Conservation (phyloP, 768 basidiomycete genomes). For the Cubamyces sp. region DNA sequence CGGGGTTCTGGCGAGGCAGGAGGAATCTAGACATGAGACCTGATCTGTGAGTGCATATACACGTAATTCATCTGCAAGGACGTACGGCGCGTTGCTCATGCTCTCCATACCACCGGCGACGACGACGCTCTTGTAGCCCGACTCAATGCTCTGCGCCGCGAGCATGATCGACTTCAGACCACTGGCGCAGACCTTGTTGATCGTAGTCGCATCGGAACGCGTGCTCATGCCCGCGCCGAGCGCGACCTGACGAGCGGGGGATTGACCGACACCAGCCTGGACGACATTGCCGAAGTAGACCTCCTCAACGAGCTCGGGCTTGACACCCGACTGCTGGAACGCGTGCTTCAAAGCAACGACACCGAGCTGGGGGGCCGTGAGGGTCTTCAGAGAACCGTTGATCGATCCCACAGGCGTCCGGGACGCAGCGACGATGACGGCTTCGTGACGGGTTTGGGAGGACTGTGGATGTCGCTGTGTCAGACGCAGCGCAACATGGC, state of each 20-base stretch:
- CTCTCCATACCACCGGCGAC: conserved; percentile 99
- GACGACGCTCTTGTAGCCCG: conserved; percentile 84
- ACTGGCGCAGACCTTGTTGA: conserved; percentile 99
- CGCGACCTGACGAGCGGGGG: conserved; percentile 98
- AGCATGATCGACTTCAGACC: conserved; percentile 96
- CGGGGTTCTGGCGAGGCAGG: conserved; percentile 76
- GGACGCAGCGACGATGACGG: conserved; percentile 90
- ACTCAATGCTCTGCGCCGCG: conserved; percentile 86
- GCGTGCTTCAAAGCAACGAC: conserved; percentile 89
- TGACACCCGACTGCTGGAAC: conserved; percentile 76
- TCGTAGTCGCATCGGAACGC: conserved; percentile 93
- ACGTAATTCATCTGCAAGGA: conserved; percentile 29
- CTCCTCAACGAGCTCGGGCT: conserved; percentile 87
- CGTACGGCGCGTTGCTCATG: conserved; percentile 99
- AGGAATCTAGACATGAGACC: conserved; percentile 60
- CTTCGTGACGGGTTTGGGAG: conserved; percentile 58
- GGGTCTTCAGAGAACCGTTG: conserved; percentile 84
- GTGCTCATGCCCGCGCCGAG: conserved; percentile 83
- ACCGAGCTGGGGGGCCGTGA: conserved; percentile 93
- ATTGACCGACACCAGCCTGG: conserved; percentile 96
- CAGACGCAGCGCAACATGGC: conserved; percentile 33
- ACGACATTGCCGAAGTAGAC: conserved; percentile 98
- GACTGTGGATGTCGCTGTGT: conserved; percentile 34
- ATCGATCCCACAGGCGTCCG: conserved; percentile 95
- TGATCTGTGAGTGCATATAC: conserved; percentile 7